Base-by-base conservation (phyloP, 495 filamentous ascomycete species). In the Mytilinidion resinicola region DNA sequence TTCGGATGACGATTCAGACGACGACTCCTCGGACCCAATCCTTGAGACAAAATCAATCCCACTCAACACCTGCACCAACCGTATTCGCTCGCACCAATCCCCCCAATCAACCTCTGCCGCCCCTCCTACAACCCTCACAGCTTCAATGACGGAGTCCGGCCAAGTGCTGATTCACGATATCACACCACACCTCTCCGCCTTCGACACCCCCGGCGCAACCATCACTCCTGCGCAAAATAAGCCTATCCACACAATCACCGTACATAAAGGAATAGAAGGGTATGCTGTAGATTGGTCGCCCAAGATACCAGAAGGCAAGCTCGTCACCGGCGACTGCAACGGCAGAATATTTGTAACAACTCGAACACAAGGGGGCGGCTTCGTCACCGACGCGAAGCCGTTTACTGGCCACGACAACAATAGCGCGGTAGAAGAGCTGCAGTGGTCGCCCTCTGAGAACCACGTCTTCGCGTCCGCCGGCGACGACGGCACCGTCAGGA, bases 221-320 rank as follows among this genome's bases (percentile, higher is more conserved):
- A 80, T 96, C 56, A 84, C 85, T 2, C 82, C 90, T 1, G 84
- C 87, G 50, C 86, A 91, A 57, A 91, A 86, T 60, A 93, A 93
- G 69, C 89, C 93, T 25, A 70, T 93, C 20, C 86, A 81, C 47
- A 96, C 90, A 11, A 85, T 97, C 57, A 83, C 86, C 57, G 89
- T 92, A 72, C 93, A 98, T 78, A 91, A 88, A 73, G 75, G 84
- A 9, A 62, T 61, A 41, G 93, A 98, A 75, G 93, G 93, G 46
- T 98, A 96, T 68, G 93, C 89, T 0, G 72, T 98, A 12, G 93
- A 96, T 69, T 98, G 93, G 93, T 95, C 90, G 30, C 86, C 87
- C 0, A 74, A 88, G 10, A 78, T 89, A 25, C 79, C 82, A 0
- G 72, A 80, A 37, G 91, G 91, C 37, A 95, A 92, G 72, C 84